A percentile compares a stretch with the other conserved stretches of the same genome.
phyloP scores from a whole-genome alignment of 345 rosid genomes.

The Salix koriyanagi region DNA sequence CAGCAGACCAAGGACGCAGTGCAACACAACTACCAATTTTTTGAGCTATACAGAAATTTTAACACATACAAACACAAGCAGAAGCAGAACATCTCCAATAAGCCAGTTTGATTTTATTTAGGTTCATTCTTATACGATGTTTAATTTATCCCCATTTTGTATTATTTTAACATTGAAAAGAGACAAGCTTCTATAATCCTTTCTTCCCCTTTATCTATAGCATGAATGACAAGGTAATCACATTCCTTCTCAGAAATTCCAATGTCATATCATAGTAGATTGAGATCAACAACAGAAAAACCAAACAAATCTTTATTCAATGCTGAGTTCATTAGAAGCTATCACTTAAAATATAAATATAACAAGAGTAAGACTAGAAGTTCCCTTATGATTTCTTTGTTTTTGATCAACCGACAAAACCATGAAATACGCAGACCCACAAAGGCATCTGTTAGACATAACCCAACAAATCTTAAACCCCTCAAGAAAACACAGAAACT shows the following conservation, averaged over 20 bases:
- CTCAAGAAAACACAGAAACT: neutral
- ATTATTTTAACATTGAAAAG: neutral
- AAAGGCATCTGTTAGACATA: neutral
- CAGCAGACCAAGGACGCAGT: no score
- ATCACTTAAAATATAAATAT: neutral
- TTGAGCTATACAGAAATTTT: no score
- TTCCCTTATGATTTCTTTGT: neutral
- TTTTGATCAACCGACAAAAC: neutral
- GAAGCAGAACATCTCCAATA: no score
- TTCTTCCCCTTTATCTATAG: neutral
- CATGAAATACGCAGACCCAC: neutral
- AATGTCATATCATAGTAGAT: neutral
- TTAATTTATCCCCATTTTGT: neutral
- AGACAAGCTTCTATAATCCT: neutral
- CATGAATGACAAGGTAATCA: neutral
- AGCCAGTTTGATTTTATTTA: neutral
- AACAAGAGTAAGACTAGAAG: neutral
- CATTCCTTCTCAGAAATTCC: neutral
- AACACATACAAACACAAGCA: no score
- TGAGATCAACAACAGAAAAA: neutral
- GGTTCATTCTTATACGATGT: neutral
- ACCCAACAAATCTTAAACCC: neutral
- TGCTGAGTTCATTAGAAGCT: neutral
- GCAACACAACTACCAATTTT: no score
- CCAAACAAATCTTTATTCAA: neutral